A percentile compares a stretch with the other conserved stretches of the same genome.
Evolutionary conservation across 2,329 filamentous ascomycete species (phyloP).

Genomic region (Septoria petroselini): DNA sequence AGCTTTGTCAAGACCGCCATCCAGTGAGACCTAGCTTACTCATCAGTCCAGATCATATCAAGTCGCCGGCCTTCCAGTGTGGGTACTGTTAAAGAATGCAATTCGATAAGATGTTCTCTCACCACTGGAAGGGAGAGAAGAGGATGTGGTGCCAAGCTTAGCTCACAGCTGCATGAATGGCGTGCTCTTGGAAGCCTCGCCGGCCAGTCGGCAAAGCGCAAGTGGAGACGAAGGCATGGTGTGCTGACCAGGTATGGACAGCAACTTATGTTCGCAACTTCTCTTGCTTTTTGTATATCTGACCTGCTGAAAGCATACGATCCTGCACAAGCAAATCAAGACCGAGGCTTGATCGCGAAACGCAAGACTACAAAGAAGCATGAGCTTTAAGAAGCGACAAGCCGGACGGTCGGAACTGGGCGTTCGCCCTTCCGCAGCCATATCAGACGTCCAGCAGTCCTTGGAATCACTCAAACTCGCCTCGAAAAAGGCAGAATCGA

Average conservation of each 20-base stretch:
- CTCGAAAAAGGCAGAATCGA: neutral
- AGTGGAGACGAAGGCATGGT: neutral
- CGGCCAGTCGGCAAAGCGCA: slow-evolving; percentile 3
- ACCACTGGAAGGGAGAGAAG: neutral
- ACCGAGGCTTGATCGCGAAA: no score
- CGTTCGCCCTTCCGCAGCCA: neutral
- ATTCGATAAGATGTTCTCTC: slow-evolving; percentile 1
- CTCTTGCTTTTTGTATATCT: no score
- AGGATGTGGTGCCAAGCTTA: neutral
- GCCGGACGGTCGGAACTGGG: slow-evolving; percentile 4
- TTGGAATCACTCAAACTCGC: neutral
- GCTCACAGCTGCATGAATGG: slow-evolving; percentile 8
- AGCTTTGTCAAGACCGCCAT: no score
- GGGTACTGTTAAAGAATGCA: neutral
- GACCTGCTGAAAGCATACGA: no score
- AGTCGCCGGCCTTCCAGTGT: no score
- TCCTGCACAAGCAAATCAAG: no score
- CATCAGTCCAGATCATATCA: no score
- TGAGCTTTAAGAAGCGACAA: slow-evolving; percentile 1
- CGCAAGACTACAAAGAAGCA: neutral
- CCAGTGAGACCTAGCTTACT: no score
- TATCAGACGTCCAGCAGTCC: neutral
- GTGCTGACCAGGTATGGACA: neutral
- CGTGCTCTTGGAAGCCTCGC: slow-evolving; percentile 10
- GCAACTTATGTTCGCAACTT: neutral